Evolutionary conservation across 1,284 basidiomycete species (phyloP).

Genomic region (Ceratobasidium sp.): DNA sequence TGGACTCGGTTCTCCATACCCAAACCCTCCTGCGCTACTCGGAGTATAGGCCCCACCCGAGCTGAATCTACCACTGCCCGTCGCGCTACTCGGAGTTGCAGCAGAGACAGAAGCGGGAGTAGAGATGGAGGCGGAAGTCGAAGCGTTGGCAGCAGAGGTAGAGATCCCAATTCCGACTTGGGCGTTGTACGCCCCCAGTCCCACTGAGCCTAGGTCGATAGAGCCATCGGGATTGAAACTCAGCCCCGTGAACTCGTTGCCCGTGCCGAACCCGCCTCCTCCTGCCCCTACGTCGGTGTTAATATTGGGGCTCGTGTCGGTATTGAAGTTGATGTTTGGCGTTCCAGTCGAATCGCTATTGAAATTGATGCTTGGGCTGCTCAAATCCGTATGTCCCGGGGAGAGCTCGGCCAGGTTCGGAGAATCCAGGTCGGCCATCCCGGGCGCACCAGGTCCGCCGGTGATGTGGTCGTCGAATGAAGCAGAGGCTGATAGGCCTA

Average conservation of each 20-base stretch:
- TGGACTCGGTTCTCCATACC: no score
- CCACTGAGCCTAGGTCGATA: conserved; percentile 5
- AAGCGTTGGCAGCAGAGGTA: not conserved
- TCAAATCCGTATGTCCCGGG: not conserved
- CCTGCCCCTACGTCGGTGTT: not conserved
- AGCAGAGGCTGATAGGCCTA: conserved; percentile 32
- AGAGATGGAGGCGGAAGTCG: not conserved
- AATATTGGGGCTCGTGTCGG: not conserved
- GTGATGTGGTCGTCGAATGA: conserved; percentile 41
- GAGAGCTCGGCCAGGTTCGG: conserved; percentile 34
- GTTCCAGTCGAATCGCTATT: not conserved
- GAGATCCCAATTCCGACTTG: conserved; percentile 2
- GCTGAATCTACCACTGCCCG: not conserved
- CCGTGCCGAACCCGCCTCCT: not conserved
- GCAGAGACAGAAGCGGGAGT: not conserved
- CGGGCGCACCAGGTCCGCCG: conserved; percentile 35
- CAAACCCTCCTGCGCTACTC: not conserved
- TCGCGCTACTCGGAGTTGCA: not conserved
- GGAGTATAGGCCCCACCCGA: not conserved
- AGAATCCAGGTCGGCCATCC: conserved; percentile 36
- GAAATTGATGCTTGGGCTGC: not conserved
- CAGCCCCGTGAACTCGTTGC: conserved; percentile 1
- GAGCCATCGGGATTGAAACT: conserved; percentile 35
- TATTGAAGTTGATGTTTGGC: not conserved
- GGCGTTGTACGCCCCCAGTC: conserved; percentile 13